Evolutionary conservation across 495 filamentous ascomycete genomes (phyloP).

Genomic region (Penicillium lagena): DNA sequence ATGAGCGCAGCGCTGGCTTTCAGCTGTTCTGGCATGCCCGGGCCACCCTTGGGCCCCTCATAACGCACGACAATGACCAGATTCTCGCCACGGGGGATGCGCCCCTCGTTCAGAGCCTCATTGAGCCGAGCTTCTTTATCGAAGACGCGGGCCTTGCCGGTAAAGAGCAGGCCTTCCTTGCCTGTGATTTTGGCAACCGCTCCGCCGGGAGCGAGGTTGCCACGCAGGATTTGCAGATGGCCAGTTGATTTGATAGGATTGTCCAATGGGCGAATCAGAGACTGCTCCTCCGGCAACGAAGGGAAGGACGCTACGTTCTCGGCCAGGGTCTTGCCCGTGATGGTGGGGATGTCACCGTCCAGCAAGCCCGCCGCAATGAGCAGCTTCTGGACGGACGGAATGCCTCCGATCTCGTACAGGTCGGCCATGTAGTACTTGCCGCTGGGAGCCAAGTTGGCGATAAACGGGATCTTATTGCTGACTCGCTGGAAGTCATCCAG

Average conservation of each 20-base stretch:
- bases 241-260: slow-evolving; percentile 86
- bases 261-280: slow-evolving; percentile 72
- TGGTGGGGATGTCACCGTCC: slow-evolving; percentile 79
- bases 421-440: slow-evolving; percentile 93
- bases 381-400: slow-evolving; percentile 86
- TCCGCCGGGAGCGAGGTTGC: slow-evolving; percentile 87
- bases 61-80: slow-evolving; percentile 92
- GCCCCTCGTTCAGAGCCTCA: slow-evolving; percentile 61
- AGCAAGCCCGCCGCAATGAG: slow-evolving; percentile 77
- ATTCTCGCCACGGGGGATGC: slow-evolving; percentile 71
- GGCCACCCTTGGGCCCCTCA: slow-evolving; percentile 91
- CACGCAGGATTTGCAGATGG: slow-evolving; percentile 82
- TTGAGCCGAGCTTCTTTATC: slow-evolving; percentile 81
- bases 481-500: slow-evolving; percentile 86
- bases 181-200: slow-evolving; percentile 98
- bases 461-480: slow-evolving; percentile 82
- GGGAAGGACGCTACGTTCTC: slow-evolving; percentile 84
- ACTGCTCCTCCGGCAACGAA: slow-evolving; percentile 70
- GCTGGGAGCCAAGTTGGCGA: slow-evolving; percentile 86
- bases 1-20: slow-evolving; percentile 85
- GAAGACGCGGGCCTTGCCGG: slow-evolving; percentile 81
- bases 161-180: slow-evolving; percentile 83
- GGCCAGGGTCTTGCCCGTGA: slow-evolving; percentile 84
- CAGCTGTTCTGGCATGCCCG: slow-evolving; percentile 98
- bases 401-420: slow-evolving; percentile 88